Base-by-base conservation (phyloP, 345 rosid species). In the Acer yangbiense region DNA sequence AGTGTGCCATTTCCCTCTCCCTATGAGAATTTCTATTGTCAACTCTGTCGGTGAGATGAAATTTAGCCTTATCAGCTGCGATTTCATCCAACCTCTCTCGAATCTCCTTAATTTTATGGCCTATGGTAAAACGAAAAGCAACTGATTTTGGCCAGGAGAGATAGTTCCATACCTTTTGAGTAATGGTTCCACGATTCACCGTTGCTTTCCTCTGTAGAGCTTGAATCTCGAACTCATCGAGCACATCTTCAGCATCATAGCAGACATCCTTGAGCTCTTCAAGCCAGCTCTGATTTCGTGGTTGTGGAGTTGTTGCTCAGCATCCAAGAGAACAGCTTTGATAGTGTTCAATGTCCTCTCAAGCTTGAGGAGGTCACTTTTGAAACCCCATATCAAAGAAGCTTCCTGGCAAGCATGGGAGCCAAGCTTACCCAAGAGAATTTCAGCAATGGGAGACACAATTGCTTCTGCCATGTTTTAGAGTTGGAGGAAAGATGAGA, bases 1-100 rank as follows among this genome's bases (percentile, higher is more conserved):
- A 83, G 58, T 83, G 72, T 0, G 74, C 69, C 27, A 10, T 23
- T 25, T 67, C 44, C 17, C 54, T 41, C 16, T 68, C 23, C 6
- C 10, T 8, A 6, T 1, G 20, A 10, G 20, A 18, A n/a, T 12
- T 9, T 4, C 18, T 69, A 46, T 69, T 17, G 1, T 3, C 12
- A 46, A 17, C 13, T 39, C 52, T 20, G 4, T 68, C 71, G 8
- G 9, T 69, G 39, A 69, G 17, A 10, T 44, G 18, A 21, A 69
- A 69, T 44, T 46, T 44, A 10, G 10, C 9, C 18, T 32, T 65
- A 32, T 27, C 9, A 32, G 7, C 46, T 10, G 41, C 46, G 11
- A 65, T 65, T 29, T 32, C 54, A 39, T 68, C 54, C 8, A 68
- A 41, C 52, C 27, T 44, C 25, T 68, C 32, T 43, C 71, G 43